phyloP scores from a whole-genome alignment of 2,329 filamentous ascomycete genomes.

The Epichloe coenophiala region DNA sequence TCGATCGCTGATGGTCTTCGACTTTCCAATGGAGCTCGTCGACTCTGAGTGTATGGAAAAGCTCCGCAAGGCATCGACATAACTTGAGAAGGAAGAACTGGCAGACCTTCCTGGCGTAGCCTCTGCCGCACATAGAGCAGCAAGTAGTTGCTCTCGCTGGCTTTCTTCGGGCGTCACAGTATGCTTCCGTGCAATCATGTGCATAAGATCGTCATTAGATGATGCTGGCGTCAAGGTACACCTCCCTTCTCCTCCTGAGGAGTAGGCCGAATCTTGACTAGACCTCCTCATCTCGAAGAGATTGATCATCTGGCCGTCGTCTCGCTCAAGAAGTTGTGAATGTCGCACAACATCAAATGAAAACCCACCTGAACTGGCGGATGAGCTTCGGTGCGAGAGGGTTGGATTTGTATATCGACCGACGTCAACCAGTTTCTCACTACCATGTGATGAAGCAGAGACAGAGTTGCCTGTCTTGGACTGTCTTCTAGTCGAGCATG shows the following conservation, averaged over 20 bases:
- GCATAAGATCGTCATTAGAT: background rate
- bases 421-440: background rate
- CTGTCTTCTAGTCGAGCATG: background rate
- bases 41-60: background rate
- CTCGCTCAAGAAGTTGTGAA: background rate
- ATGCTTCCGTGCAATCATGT: background rate
- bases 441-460: background rate
- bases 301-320: background rate
- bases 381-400: background rate
- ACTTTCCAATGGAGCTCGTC: background rate
- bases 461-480: background rate
- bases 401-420: background rate
- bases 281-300: conserved; percentile 1
- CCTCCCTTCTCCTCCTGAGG: background rate
- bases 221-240: conserved; percentile 1
- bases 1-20: background rate
- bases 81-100: background rate
- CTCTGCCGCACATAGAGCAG: background rate
- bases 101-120: background rate
- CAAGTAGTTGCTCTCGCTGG: conserved; percentile 1
- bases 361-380: background rate
- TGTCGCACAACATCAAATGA: background rate
- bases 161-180: background rate
- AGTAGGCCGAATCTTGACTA: background rate
- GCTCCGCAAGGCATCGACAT: background rate